phyloP scores from a whole-genome alignment of 78 protist species.

The Anaeramoeba flamelloides region DNA sequence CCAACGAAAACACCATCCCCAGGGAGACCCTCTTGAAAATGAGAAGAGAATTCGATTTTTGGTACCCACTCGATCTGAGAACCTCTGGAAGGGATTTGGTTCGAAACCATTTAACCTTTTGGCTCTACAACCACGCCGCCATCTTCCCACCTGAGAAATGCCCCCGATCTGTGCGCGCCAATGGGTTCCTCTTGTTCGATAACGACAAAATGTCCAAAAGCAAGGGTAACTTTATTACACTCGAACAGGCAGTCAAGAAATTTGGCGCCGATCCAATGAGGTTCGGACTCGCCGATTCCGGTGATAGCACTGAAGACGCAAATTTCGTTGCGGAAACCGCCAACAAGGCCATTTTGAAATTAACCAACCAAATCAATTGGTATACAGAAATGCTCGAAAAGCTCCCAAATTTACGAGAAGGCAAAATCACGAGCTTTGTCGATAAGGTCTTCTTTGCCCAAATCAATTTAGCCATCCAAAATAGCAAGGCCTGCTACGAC shows the following conservation, averaged over 20 bases:
- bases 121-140: constrained; percentile 93
- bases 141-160: constrained; percentile 39
- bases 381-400: not conserved
- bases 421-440: not conserved
- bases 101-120: constrained; percentile 92
- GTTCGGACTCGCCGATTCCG: constrained; percentile 92
- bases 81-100: constrained; percentile 92
- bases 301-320: constrained; percentile 93
- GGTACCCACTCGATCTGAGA: constrained; percentile 94
- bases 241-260: constrained; percentile 16
- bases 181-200: constrained; percentile 66
- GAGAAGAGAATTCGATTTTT: constrained; percentile 75
- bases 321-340: constrained; percentile 72
- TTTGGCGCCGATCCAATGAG: constrained; percentile 78
- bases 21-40: constrained; percentile 39
- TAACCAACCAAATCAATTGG: constrained; percentile 68
- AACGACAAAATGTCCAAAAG: constrained; percentile 94
- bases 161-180: constrained; percentile 24
- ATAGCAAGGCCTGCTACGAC: not conserved
- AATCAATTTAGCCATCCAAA: not conserved
- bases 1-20: constrained; percentile 19
- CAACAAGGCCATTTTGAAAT: constrained; percentile 53
- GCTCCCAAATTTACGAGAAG: not conserved
- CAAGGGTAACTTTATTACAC: constrained; percentile 92
- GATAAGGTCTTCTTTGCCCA: not conserved